Base-by-base conservation (phyloP, 345 rosid species). In the Isatis tinctoria region DNA sequence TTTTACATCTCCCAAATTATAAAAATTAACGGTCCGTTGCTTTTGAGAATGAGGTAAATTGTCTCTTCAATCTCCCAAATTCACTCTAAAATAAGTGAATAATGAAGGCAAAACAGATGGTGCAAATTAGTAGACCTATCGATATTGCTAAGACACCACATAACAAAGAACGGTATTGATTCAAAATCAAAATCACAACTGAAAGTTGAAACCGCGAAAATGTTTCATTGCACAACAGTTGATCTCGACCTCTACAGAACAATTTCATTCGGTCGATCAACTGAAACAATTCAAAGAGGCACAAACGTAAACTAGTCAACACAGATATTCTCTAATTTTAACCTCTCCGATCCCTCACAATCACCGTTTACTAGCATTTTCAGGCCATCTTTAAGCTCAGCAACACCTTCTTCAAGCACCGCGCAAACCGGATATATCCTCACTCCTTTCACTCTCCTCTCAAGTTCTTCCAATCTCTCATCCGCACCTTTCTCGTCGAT, bases 401-500 rank as follows among this genome's bases (percentile, higher is more conserved):
- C 67, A 4, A 95, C 83, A 37, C 97, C 99, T 68, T 92, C 98
- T 73, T 83, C 96, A 74, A 92, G 77, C 48, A 92, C 94, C 16
- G 92, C 98, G 26, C 94, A 87, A 3, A 90, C 88, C 10, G 89
- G 91, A 82, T 72, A 88, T 13, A 92, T 82, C 4, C 80, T 83
- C 70, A 88, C 85, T 35, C 80, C 96, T 70, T 74, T 73, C 57
- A 88, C 96, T 73, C 90, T 85, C 69, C 79, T 85, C 70, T 82
- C 75, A 58, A 95, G 81, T 69, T 90, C 97, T 70, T 83, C 77
- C 56, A 71, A 82, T 47, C 84, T 87, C 53, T 85, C 76, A 10
- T 90, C 91, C 0, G 96, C 84, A 7, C 95, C 96, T 1, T 69
- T 70, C 79, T 94, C 99, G 24, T 92, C 97, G 0, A 90, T 90